Percentiles rank a stretch among this genome's conserved stretches.
Evolutionary conservation across 768 basidiomycete genomes (phyloP).

Genomic region (Paxillus involutus): DNA sequence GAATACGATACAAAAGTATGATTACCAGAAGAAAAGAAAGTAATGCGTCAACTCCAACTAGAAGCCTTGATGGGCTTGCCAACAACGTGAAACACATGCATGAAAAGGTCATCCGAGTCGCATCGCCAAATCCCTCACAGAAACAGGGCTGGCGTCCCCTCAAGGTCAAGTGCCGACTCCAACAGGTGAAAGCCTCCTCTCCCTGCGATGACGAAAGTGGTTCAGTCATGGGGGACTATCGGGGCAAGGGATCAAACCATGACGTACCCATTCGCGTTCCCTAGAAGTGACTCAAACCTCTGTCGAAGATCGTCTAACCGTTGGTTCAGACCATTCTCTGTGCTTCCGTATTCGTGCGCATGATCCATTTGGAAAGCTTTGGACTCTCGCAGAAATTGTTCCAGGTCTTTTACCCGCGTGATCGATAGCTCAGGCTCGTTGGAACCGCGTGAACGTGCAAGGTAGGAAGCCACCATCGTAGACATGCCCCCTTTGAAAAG

Average conservation of each 20-base stretch:
- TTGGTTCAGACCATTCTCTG: constrained; percentile 8
- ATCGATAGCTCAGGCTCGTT: constrained; percentile 69
- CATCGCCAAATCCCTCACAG: no score
- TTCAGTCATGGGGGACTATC: not conserved
- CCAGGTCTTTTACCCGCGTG: constrained; percentile 55
- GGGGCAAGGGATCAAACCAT: not conserved
- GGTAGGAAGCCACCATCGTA: constrained; percentile 69
- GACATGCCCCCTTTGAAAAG: constrained; percentile 52
- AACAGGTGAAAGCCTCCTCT: constrained; percentile 17
- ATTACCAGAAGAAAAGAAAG: no score
- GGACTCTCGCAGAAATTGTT: constrained; percentile 65
- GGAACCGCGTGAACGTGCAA: constrained; percentile 68
- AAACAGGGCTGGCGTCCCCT: no score
- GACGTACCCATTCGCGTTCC: constrained; percentile 24
- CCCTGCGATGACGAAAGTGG: constrained; percentile 7
- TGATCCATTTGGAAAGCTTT: constrained; percentile 58
- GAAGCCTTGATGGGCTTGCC: no score
- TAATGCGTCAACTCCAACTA: no score
- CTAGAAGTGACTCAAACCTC: constrained; percentile 30
- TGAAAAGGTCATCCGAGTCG: no score
- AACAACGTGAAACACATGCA: no score
- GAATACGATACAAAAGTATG: no score
- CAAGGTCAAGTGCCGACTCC: constrained; percentile 1
- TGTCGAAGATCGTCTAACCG: constrained; percentile 14
- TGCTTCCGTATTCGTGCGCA: constrained; percentile 35